These are phyloP conservation scores for Leishmania gerbilli DNA, from an alignment of 208 protist genomes.

Conservation along the genomic window DNA sequence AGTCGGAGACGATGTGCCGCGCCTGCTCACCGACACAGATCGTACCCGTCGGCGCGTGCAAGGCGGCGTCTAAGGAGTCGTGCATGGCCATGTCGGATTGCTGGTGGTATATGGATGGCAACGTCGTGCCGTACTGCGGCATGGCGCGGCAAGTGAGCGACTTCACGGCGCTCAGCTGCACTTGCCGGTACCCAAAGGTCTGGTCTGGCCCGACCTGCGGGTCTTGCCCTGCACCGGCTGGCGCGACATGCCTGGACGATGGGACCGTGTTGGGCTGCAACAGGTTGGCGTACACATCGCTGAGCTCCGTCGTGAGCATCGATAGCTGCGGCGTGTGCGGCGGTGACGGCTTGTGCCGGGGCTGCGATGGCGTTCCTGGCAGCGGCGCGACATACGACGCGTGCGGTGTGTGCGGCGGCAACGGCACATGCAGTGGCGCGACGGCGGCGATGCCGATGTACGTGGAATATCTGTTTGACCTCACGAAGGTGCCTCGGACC, in stretches of 20 bases:
- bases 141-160: slow-evolving; percentile 2
- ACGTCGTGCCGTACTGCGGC: slow-evolving; percentile 1
- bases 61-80: not conserved
- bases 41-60: slow-evolving; percentile 6
- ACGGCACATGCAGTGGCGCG: slow-evolving; percentile 28
- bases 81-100: slow-evolving; percentile 26
- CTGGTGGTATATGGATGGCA: slow-evolving; percentile 28
- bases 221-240: slow-evolving; percentile 34
- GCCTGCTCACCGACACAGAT: slow-evolving; percentile 11
- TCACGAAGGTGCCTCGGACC: slow-evolving; percentile 12
- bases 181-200: slow-evolving; percentile 27
- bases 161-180: slow-evolving; percentile 9
- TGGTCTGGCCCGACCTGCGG: slow-evolving; percentile 33
- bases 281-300: slow-evolving; percentile 20
- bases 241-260: slow-evolving; percentile 30
- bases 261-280: slow-evolving; percentile 37
- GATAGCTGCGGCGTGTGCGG: slow-evolving; percentile 60
- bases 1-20: slow-evolving; percentile 23
- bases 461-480: slow-evolving; percentile 42
- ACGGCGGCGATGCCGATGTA: slow-evolving; percentile 18
- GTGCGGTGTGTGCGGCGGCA: slow-evolving; percentile 66
- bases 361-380: slow-evolving; percentile 53
- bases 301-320: slow-evolving; percentile 7
- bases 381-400: slow-evolving; percentile 38
- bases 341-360: slow-evolving; percentile 45